phyloP scores from a whole-genome alignment of 371 early-diverging fungal genomes.

The Gilbertella persicaria region DNA sequence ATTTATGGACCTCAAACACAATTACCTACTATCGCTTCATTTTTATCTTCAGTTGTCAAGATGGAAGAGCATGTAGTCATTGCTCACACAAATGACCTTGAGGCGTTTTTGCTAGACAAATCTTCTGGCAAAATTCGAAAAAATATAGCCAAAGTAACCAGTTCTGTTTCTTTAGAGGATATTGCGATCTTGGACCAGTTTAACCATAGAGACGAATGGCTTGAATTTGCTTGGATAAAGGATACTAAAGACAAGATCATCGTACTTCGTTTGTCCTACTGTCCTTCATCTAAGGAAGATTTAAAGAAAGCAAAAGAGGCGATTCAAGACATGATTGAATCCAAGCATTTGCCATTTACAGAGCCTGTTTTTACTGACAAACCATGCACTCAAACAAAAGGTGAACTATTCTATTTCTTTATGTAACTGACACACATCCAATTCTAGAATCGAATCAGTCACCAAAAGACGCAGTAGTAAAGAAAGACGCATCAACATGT shows the following conservation, averaged over 20 bases:
- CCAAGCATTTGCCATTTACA: background rate
- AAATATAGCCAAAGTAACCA: background rate
- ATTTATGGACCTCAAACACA: conserved; percentile 21
- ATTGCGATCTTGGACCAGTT: conserved; percentile 1
- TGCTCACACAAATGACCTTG: background rate
- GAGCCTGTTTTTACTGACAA: background rate
- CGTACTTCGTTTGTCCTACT: background rate
- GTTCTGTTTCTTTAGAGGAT: background rate
- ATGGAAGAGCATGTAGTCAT: conserved; percentile 1
- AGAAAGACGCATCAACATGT: too few relatives aligned
- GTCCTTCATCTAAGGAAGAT: background rate
- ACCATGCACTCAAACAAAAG: background rate
- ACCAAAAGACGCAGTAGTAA: too few relatives aligned
- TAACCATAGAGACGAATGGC: background rate
- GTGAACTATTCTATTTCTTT: background rate
- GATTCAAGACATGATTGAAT: background rate
- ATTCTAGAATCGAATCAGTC: too few relatives aligned
- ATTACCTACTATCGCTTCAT: background rate
- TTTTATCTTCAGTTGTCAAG: conserved; percentile 4
- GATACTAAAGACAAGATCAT: background rate
- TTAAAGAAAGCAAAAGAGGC: background rate
- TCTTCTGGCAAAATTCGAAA: background rate
- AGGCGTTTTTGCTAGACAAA: background rate
- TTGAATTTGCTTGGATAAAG: conserved; percentile 2
- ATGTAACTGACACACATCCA: conserved; percentile 1